phyloP scores from a whole-genome alignment of 208 protist genomes.

The Baffinella frigidus region DNA sequence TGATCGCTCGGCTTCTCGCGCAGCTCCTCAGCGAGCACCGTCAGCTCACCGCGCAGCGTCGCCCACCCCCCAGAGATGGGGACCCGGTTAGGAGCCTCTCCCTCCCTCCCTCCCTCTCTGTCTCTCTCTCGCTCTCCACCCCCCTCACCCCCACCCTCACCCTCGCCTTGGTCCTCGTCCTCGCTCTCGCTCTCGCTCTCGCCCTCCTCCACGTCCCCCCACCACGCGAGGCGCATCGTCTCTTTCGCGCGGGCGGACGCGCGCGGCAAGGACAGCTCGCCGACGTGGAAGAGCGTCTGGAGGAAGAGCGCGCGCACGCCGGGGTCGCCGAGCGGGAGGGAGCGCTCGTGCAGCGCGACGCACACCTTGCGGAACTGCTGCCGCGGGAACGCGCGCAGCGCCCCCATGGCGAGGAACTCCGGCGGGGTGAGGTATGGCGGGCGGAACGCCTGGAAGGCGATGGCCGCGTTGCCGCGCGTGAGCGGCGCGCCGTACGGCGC shows the following conservation, averaged over 20 bases:
- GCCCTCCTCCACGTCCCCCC: no score
- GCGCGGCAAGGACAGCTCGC: slow-evolving; percentile 49
- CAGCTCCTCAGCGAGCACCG: background rate
- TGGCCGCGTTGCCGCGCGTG: slow-evolving; percentile 22
- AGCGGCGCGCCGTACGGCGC: background rate
- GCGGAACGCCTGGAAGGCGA: background rate
- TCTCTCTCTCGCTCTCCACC: no score
- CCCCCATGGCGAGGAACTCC: slow-evolving; percentile 14
- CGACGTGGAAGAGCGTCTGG: slow-evolving; percentile 47
- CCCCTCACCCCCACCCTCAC: no score
- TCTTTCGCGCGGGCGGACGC: no score
- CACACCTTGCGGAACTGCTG: slow-evolving; percentile 58
- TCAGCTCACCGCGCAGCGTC: background rate
- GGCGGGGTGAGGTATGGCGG: slow-evolving; percentile 16
- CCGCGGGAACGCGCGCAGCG: slow-evolving; percentile 34
- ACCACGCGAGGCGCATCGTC: background rate
- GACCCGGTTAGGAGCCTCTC: no score
- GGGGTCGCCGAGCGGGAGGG: background rate
- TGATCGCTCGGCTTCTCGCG: slow-evolving; percentile 25
- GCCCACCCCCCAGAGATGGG: background rate
- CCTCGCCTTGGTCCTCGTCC: no score
- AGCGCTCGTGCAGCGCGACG: background rate
- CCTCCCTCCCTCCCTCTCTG: no score
- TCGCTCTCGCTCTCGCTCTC: no score
- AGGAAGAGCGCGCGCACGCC: background rate